A percentile compares a stretch with the other conserved stretches of the same genome.
phyloP scores from a whole-genome alignment of 2,329 filamentous ascomycete species.

The Ophiosphaerella korrae region DNA sequence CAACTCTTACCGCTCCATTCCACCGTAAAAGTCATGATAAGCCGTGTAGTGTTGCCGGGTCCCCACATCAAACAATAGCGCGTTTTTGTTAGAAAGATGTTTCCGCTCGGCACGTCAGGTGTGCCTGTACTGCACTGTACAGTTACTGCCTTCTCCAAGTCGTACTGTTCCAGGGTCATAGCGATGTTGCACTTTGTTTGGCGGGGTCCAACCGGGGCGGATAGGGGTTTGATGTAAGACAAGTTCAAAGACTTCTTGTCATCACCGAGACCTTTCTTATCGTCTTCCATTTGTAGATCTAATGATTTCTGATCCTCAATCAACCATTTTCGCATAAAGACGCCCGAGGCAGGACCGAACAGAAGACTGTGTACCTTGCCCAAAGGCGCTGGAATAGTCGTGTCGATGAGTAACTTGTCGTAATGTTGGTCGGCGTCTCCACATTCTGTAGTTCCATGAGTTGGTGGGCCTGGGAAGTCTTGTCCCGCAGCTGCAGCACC shows the following conservation, averaged over 20 bases:
- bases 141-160: constrained; percentile 84
- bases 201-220: constrained; percentile 82
- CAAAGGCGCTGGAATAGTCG: constrained; percentile 81
- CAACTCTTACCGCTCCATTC: constrained; percentile 99
- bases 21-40: constrained; percentile 86
- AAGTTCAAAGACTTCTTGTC: constrained; percentile 78
- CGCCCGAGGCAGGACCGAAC: constrained; percentile 79
- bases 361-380: constrained; percentile 89
- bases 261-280: constrained; percentile 75
- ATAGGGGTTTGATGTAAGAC: constrained; percentile 89
- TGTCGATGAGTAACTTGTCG: constrained; percentile 83
- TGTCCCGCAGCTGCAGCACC: constrained; percentile 50
- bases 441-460: constrained; percentile 85
- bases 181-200: constrained; percentile 93
- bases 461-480: constrained; percentile 84
- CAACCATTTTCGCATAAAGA: constrained; percentile 87
- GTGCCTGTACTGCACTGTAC: constrained; percentile 85
- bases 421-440: constrained; percentile 79
- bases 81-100: constrained; percentile 89
- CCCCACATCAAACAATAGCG: constrained; percentile 95
- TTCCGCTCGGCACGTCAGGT: constrained; percentile 93
- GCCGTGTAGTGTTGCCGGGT: constrained; percentile 79
- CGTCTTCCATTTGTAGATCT: constrained; percentile 82
- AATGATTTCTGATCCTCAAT: constrained; percentile 84
- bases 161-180: constrained; percentile 81